Conservation (phyloP, 2,329 filamentous ascomycete species). For the Colletotrichum truncatum region DNA sequence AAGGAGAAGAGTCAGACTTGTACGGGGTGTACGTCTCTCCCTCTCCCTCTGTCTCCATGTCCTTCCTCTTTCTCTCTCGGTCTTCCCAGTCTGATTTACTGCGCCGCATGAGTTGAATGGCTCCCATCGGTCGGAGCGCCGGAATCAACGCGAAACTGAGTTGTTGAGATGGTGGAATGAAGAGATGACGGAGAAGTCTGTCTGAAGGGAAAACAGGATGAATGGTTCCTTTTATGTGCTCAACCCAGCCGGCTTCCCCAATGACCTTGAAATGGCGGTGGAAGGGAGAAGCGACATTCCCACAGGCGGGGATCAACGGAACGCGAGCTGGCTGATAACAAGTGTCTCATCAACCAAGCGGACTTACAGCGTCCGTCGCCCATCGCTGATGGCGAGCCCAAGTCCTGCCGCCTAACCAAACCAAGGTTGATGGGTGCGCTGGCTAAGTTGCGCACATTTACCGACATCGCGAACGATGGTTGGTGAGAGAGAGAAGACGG, state of each 20-base stretch:
- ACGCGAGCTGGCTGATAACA: slow-evolving; percentile 3
- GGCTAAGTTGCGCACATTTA: not conserved
- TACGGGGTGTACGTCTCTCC: slow-evolving; percentile 1
- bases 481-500: slow-evolving; percentile 5
- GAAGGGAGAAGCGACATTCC: slow-evolving; percentile 2
- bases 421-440: slow-evolving; percentile 3
- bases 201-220: not conserved
- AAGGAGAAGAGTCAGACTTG: not conserved
- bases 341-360: slow-evolving; percentile 21
- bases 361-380: slow-evolving; percentile 2
- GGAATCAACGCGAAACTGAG: not conserved
- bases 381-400: not conserved
- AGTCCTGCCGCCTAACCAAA: not conserved
- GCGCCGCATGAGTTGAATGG: not conserved
- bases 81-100: not conserved
- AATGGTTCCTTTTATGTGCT: slow-evolving; percentile 10
- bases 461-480: slow-evolving; percentile 3
- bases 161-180: not conserved
- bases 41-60: not conserved
- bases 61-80: not conserved
- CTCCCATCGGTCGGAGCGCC: not conserved
- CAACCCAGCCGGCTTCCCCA: not conserved
- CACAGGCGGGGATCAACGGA: not conserved
- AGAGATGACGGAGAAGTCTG: not conserved
- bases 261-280: slow-evolving; percentile 19